These are phyloP conservation scores for Lentinula sp. DNA, from an alignment of 768 basidiomycete species.

Conservation along the genomic window DNA sequence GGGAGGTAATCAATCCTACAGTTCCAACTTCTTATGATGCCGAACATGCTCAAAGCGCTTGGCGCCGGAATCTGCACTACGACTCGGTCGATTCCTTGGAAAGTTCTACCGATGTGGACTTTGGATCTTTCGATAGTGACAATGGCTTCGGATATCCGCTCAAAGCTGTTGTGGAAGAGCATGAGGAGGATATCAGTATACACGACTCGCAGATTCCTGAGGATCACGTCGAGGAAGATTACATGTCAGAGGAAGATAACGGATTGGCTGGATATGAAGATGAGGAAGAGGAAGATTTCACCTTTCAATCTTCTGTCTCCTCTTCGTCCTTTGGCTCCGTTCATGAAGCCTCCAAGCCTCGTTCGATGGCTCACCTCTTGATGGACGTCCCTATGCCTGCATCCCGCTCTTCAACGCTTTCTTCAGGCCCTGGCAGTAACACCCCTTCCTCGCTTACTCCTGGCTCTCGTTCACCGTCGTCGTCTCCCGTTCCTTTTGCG, in stretches of 20 bases:
- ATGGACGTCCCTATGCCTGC: conserved; percentile 18
- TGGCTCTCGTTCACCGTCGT: conserved; percentile 23
- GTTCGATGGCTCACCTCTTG: conserved; percentile 22
- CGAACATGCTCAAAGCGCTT: conserved; percentile 11
- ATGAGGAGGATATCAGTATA: conserved; percentile 21
- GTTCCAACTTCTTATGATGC: conserved; percentile 32
- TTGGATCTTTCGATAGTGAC: conserved; percentile 31
- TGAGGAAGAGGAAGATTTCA: conserved; percentile 53
- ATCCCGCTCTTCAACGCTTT: conserved; percentile 15
- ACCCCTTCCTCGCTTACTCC: conserved; percentile 13
- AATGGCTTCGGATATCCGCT: conserved; percentile 39
- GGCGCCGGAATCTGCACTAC: conserved; percentile 44
- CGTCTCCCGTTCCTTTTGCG: conserved; percentile 16
- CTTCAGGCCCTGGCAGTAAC: conserved; percentile 11
- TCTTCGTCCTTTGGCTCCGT: conserved; percentile 52
- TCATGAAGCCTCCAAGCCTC: conserved; percentile 35
- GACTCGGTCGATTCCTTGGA: conserved; percentile 60
- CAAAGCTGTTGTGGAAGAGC: conserved; percentile 55
- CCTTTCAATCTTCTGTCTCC: conserved; percentile 30
- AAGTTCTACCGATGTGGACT: conserved; percentile 67
- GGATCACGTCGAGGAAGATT: conserved; percentile 29
- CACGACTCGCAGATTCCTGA: conserved; percentile 24
- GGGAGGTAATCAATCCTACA: conserved; percentile 26
- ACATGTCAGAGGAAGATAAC: conserved; percentile 45
- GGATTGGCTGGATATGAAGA: conserved; percentile 66